Evolutionary conservation across 345 rosid species (phyloP), one percentile per base, ranked within the genome.

Genomic region (Lumnitzera racemosa): DNA sequence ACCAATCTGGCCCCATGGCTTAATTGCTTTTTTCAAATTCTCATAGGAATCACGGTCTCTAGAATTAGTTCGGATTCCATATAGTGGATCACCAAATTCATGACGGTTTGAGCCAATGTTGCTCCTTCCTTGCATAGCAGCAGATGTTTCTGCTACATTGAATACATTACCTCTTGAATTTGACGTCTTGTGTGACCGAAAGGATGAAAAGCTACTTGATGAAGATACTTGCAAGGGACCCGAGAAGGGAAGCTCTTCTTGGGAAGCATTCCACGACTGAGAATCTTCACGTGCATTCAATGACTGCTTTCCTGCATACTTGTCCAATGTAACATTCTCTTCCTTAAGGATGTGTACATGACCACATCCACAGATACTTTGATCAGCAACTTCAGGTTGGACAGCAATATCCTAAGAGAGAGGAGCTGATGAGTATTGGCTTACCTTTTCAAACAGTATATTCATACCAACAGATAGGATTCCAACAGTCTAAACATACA

Each of bases 1-100:
- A 60, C 88, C 95, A 52, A 89, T 74, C 56, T 83, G 90, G 64
- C 82, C 78, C 95, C 96, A 84, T 57, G 82, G 82, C 64, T 83
- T 83, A 79, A 82, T 74, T 58, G 81, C 69, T 70, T 61, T 76
- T 72, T 84, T 90, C 63, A 74, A 60, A 66, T 50, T 66, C 68
- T 87, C 95, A 41, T 58, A 72, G 13, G 86, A 79, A 64, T 80
- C 88, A 49, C 64, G 81, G 58, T 82, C 84, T 74, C 70, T 79
- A 66, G 88, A 73, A 69, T 81, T 70, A 15, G 74, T 70, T 53
- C 70, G 80, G n/a, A 61, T 70, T 55, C 75, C 87, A 63, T 58
- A 16, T 47, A 24, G 53, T 13, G 51, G 66, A 57, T 76, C 78
- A 51, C 58, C 61, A 31, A 65, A 68, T 57, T 83, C 86, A 15